These are phyloP conservation scores for Tetrahymena thermophila DNA, from an alignment of 73 alveolate genomes.

Conservation along the genomic window DNA sequence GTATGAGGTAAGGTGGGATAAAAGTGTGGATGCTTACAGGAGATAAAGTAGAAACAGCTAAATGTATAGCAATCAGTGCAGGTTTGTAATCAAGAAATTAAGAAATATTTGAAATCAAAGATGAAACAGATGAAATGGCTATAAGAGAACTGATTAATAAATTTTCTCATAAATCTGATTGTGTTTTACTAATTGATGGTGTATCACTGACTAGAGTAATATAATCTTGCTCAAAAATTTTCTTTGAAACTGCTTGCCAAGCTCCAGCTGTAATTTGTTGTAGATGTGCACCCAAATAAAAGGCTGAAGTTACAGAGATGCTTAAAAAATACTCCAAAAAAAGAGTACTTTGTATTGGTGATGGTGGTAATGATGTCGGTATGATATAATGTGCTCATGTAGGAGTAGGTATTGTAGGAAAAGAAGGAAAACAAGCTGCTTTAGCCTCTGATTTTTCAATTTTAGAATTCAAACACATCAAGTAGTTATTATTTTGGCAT, in stretches of 20 bases:
- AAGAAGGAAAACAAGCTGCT: conserved; percentile 92
- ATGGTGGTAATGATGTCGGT: conserved; percentile 98
- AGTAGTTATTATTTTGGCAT: conserved; percentile 30
- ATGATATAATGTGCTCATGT: conserved; percentile 84
- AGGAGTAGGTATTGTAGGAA: conserved; percentile 91
- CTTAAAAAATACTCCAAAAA: conserved; percentile 58
- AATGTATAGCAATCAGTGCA: conserved; percentile 88
- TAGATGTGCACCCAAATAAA: conserved; percentile 93
- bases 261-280: conserved; percentile 59
- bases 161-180: conserved; percentile 43
- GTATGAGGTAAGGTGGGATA: conserved; percentile 87
- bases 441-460: conserved; percentile 82
- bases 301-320: conserved; percentile 74
- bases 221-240: background rate
- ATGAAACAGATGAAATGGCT: conserved; percentile 41
- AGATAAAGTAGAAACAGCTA: conserved; percentile 98
- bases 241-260: conserved; percentile 30
- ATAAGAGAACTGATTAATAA: conserved; percentile 26
- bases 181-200: background rate
- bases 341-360: conserved; percentile 89
- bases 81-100: conserved; percentile 82
- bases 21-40: conserved; percentile 98
- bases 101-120: conserved; percentile 67
- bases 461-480: conserved; percentile 38
- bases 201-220: background rate